A percentile compares a stretch with the other conserved stretches of the same genome.
These are phyloP conservation scores for Dispira simplex DNA, from an alignment of 192 early-diverging fungal species.

Conservation along the genomic window DNA sequence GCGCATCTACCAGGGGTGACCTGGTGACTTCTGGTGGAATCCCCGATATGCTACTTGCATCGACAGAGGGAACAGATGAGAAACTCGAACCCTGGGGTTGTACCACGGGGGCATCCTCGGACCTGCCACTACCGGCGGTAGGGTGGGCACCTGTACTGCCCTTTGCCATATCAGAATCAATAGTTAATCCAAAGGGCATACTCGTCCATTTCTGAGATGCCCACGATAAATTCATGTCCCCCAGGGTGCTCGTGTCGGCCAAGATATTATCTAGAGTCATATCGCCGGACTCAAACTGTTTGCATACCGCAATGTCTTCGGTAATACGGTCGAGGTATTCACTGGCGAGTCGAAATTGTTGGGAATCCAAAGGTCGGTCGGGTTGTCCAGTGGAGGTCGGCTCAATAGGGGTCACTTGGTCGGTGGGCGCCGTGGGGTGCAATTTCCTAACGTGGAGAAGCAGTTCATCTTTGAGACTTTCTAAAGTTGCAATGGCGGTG, in stretches of 20 bases:
- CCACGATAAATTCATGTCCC: too few species aligned
- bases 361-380: background rate
- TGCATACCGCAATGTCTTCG: constrained; percentile 1
- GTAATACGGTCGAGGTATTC: background rate
- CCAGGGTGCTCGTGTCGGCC: background rate
- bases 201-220: too few species aligned
- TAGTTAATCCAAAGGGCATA: too few species aligned
- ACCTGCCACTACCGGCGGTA: too few species aligned
- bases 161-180: too few species aligned
- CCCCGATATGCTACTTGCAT: too few species aligned
- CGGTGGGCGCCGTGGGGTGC: background rate
- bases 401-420: background rate
- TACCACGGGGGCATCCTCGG: too few species aligned
- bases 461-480: constrained; percentile 1
- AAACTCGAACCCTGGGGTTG: too few species aligned
- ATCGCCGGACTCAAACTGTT: background rate
- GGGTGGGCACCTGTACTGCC: too few species aligned
- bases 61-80: too few species aligned
- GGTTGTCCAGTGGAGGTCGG: background rate
- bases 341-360: background rate
- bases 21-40: too few species aligned
- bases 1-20: too few species aligned
- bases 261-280: constrained; percentile 1
- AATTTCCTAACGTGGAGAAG: background rate
- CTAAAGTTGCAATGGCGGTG: background rate